phyloP scores from a whole-genome alignment of 2,329 filamentous ascomycete genomes.

The Pseudonectria foliicola region DNA sequence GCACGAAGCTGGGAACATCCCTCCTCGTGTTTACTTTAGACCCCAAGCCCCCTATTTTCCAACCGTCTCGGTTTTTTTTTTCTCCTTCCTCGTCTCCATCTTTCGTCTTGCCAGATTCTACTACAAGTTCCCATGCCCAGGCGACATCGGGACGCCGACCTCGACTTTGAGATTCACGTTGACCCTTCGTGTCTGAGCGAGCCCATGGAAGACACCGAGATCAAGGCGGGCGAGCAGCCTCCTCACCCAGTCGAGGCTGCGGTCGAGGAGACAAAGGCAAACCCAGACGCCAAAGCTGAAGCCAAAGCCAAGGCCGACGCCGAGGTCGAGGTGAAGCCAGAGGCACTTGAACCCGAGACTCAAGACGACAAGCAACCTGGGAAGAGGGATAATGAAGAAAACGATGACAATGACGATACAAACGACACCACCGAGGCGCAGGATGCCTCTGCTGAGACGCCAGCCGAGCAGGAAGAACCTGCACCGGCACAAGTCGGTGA shows the following conservation, averaged over 20 bases:
- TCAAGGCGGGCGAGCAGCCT: slow-evolving; percentile 13
- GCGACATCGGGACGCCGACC: slow-evolving; percentile 24
- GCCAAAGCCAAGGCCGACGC: slow-evolving; percentile 10
- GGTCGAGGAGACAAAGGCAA: slow-evolving; percentile 8
- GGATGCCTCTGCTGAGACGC: too few species aligned
- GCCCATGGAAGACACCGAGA: slow-evolving; percentile 32
- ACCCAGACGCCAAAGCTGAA: slow-evolving; percentile 6
- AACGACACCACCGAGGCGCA: too few species aligned
- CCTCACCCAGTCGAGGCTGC: slow-evolving; percentile 3
- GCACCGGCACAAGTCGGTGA: not conserved
- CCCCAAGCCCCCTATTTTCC: too few species aligned
- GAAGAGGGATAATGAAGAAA: not conserved
- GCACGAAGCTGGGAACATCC: not conserved
- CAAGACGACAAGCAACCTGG: slow-evolving; percentile 4
- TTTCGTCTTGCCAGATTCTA: slow-evolving; percentile 5
- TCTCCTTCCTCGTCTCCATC: slow-evolving; percentile 4
- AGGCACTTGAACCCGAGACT: not conserved
- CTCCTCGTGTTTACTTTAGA: too few species aligned
- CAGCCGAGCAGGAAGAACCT: too few species aligned
- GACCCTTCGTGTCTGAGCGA: slow-evolving; percentile 38
- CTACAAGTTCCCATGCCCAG: slow-evolving; percentile 22
- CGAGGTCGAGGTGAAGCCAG: slow-evolving; percentile 8
- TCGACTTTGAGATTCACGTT: slow-evolving; percentile 42
- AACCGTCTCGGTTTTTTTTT: not conserved
- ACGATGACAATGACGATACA: slow-evolving; percentile 2